Base-by-base conservation (phyloP, 2,329 filamentous ascomycete genomes). In the Akanthomyces dipterigenus region DNA sequence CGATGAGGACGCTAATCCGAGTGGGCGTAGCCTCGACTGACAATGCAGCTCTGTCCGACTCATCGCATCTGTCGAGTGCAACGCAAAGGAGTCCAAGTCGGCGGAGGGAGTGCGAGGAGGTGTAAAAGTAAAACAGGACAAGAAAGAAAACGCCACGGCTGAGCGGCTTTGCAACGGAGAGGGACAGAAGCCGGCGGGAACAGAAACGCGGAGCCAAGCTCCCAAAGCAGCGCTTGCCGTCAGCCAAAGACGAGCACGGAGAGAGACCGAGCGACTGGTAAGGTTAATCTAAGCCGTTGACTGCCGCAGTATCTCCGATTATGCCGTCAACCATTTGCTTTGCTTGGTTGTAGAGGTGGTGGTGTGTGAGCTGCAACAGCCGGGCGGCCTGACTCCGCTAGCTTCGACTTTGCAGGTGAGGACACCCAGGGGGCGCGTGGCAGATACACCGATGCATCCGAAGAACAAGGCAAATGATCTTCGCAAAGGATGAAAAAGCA, bases 211-310 rank as follows among this genome's bases (percentile, higher is more conserved):
- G 42, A 56, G 38, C 28, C 28, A 49, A 24, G 31, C 43, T 42
- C 48, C 24, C 45, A 28, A 24, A 9, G 38, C 26, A n/a, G 56
- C 26, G 26, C 20, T 49, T 40, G 48, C 26, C 45, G 56, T n/a
- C 20, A 26, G 48, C 40, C 54, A 57, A 57, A 36, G 48, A 45
- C 11, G 26, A 45, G 24, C 24, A 60, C 56, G 56, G 56, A 60
- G 46, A 48, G 36, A 59, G 56, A 53, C 56, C 48, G 56, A 60
- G 56, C 48, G 56, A 60, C 51, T 60, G 56, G 56, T 53, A 60
- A 45, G 46, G 56, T 43, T 40, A 40, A 60, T 60, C 56, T 60
- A 36, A 20, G 34, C 36, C 38, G 56, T 60, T 53, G 26, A 38
- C 56, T 60, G 48, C 56, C 26, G 56, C 46, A 26, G 46, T 36